Conservation (phyloP, 805 yeast genomes). For the Candida odintsovae region DNA sequence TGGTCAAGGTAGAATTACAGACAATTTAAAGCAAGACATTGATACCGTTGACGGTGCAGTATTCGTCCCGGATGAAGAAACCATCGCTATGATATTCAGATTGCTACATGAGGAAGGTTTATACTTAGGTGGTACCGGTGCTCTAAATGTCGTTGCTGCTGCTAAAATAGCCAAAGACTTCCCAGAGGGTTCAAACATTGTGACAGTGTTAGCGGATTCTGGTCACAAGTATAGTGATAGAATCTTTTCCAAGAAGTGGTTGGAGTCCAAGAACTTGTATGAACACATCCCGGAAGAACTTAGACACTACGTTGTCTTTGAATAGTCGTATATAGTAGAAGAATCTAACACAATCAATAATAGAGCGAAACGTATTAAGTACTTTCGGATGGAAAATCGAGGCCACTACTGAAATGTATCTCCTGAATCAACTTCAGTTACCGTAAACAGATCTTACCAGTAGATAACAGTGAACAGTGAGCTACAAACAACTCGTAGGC, state of each 20-base stretch:
- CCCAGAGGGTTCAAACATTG: constrained; percentile 78
- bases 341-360: too few species aligned
- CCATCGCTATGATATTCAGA: constrained; percentile 79
- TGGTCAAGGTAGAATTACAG: constrained; percentile 92
- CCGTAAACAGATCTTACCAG: too few species aligned
- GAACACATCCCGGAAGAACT: constrained; percentile 65
- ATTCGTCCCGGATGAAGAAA: constrained; percentile 69
- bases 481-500: too few species aligned
- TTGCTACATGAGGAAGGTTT: constrained; percentile 86
- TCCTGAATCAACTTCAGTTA: too few species aligned
- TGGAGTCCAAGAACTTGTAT: constrained; percentile 60
- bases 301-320: constrained; percentile 54
- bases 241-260: constrained; percentile 73
- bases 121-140: constrained; percentile 86
- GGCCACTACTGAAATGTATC: too few species aligned
- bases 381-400: too few species aligned
- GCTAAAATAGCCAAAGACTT: constrained; percentile 63
- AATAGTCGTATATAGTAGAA: too few species aligned
- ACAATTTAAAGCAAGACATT: constrained; percentile 69
- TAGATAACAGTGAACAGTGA: too few species aligned
- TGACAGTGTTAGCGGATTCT: constrained; percentile 84
- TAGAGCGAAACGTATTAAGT: too few species aligned
- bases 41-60: constrained; percentile 75
- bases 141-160: constrained; percentile 89
- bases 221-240: constrained; percentile 87